Conservation (phyloP, 1,139 yeast species). For the Blastobotrys petasosporus region DNA sequence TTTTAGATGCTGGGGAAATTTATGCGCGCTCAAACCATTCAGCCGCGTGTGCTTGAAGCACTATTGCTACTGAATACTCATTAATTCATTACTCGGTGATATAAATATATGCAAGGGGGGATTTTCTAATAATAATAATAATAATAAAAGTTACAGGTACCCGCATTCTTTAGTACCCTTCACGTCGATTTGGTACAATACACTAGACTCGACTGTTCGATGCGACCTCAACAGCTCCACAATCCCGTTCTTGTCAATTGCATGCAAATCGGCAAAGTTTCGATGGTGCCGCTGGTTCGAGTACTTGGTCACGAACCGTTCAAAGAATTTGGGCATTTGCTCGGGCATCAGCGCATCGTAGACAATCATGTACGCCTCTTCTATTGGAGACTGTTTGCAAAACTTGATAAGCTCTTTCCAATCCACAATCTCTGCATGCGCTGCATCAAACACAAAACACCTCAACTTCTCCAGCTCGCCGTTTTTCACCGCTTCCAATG, state of each 20-base stretch:
- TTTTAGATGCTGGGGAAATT: too few species aligned
- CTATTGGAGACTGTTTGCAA: background rate
- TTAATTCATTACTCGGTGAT: too few species aligned
- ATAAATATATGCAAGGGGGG: too few species aligned
- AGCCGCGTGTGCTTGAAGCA: too few species aligned
- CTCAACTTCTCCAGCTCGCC: background rate
- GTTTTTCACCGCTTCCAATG: background rate
- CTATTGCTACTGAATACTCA: too few species aligned
- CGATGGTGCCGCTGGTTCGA: background rate
- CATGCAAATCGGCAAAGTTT: too few species aligned
- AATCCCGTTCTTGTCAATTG: background rate
- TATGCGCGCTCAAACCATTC: too few species aligned
- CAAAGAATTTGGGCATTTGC: constrained; percentile 3
- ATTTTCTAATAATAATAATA: too few species aligned
- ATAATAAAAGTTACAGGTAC: background rate
- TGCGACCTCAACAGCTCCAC: background rate
- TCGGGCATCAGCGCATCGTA: background rate
- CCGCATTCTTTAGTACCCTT: background rate
- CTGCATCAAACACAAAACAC: background rate
- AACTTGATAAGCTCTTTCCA: constrained; percentile 5
- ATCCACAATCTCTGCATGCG: background rate
- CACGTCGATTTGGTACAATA: constrained; percentile 1
- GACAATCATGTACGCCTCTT: background rate
- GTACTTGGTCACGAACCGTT: constrained; percentile 4
- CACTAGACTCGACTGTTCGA: constrained; percentile 2